These are phyloP conservation scores for Cyclotella distinguenda DNA, from an alignment of 108 stramenopile genomes.

Conservation along the genomic window DNA sequence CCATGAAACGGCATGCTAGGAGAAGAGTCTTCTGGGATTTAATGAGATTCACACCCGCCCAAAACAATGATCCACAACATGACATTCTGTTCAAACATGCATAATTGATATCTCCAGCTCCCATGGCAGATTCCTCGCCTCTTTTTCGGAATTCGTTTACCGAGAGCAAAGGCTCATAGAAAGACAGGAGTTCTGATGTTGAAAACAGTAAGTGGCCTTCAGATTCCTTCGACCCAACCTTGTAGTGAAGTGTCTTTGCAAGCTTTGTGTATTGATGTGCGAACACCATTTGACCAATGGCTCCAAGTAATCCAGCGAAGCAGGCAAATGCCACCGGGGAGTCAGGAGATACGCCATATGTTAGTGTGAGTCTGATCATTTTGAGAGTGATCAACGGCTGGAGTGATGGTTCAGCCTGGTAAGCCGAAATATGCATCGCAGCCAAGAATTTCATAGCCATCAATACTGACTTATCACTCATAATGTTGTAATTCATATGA, in stretches of 20 bases:
- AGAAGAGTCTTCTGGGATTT: background rate
- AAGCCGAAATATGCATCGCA: background rate
- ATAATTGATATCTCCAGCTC: conserved; percentile 10
- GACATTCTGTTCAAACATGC: background rate
- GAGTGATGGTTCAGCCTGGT: background rate
- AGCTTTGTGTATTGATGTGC: conserved; percentile 6
- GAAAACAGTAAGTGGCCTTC: conserved; percentile 2
- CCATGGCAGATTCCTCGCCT: conserved; percentile 12
- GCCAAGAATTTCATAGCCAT: conserved; percentile 9
- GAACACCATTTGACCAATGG: background rate
- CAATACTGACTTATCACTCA: conserved; percentile 6
- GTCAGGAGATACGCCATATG: conserved; percentile 8
- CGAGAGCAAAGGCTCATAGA: conserved; percentile 3
- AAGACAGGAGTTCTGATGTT: background rate
- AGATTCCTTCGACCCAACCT: background rate
- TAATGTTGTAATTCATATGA: conserved; percentile 8
- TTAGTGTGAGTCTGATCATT: conserved; percentile 9
- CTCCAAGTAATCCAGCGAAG: conserved; percentile 5
- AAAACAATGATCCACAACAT: background rate
- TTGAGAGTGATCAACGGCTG: conserved; percentile 1
- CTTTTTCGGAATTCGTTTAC: background rate
- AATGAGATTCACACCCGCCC: background rate
- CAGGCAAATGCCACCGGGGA: conserved; percentile 11
- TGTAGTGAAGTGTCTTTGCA: conserved; percentile 9
- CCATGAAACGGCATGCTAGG: background rate